These are phyloP conservation scores for Chlorella vulgaris DNA, from an alignment of 139 green algal species.

Conservation along the genomic window DNA sequence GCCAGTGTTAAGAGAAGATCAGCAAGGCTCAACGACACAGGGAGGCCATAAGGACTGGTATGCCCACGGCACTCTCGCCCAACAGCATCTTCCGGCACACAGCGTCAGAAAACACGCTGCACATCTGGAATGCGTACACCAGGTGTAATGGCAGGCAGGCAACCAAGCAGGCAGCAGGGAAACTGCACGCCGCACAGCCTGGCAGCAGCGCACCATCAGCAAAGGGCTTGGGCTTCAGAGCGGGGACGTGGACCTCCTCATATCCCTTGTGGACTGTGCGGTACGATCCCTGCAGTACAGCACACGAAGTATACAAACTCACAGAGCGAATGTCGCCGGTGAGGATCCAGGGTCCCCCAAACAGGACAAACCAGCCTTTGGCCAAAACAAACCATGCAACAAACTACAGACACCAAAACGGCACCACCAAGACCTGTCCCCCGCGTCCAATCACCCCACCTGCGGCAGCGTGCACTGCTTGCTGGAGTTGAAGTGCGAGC, in stretches of 20 bases:
- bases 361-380: too few relatives aligned
- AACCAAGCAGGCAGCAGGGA: neutral
- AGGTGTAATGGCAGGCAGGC: neutral
- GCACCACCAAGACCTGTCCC: too few relatives aligned
- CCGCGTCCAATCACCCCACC: slow-evolving; percentile 48
- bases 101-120: too few relatives aligned
- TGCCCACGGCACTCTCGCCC: too few relatives aligned
- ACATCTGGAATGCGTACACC: too few relatives aligned
- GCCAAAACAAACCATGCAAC: too few relatives aligned
- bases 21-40: too few relatives aligned
- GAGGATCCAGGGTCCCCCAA: too few relatives aligned
- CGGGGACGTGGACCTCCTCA: slow-evolving; percentile 97
- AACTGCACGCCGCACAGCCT: neutral
- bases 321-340: neutral
- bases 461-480: slow-evolving; percentile 82
- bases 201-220: slow-evolving; percentile 58
- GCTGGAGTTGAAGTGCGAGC: slow-evolving; percentile 90
- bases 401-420: too few relatives aligned
- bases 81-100: too few relatives aligned
- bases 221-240: slow-evolving; percentile 93
- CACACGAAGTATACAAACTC: slow-evolving; percentile 3
- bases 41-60: too few relatives aligned
- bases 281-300: slow-evolving; percentile 73
- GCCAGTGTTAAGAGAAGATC: too few relatives aligned
- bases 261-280: slow-evolving; percentile 82